These are phyloP conservation scores for Chenopodium formosanum DNA, from an alignment of 148 eudicot species.

Conservation along the genomic window DNA sequence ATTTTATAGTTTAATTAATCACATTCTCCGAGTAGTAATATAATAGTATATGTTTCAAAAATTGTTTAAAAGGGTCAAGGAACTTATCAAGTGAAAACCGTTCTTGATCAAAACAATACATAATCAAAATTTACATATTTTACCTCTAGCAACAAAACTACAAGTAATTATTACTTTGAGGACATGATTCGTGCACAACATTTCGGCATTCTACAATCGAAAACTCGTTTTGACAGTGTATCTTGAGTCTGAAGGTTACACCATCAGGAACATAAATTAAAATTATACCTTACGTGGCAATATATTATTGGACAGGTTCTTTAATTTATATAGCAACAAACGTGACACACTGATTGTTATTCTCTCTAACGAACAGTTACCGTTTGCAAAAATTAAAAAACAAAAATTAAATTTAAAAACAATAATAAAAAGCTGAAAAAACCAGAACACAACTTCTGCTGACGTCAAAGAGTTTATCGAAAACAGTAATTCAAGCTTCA, in stretches of 20 bases:
- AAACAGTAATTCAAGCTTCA: background rate
- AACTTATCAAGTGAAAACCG: no score
- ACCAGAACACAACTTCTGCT: slow-evolving; percentile 1
- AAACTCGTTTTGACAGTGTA: slow-evolving; percentile 14
- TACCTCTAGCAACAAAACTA: background rate
- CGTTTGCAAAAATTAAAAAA: background rate
- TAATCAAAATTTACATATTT: background rate
- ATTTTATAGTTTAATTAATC: background rate
- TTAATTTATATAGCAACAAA: background rate
- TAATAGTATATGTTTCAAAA: no score
- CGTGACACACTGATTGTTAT: background rate
- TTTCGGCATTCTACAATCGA: background rate
- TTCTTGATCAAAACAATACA: no score
- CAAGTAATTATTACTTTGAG: background rate
- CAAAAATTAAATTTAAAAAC: no score
- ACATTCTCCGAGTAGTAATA: background rate
- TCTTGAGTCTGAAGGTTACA: slow-evolving; percentile 9
- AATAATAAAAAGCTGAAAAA: background rate
- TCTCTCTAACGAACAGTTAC: slow-evolving; percentile 1
- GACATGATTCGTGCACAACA: background rate
- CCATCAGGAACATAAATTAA: background rate
- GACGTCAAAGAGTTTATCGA: background rate
- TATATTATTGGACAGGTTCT: background rate
- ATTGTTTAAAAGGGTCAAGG: no score
- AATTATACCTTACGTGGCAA: slow-evolving; percentile 17